Base-by-base conservation (phyloP, 2,329 filamentous ascomycete genomes). In the Fusarium nisikadoi region DNA sequence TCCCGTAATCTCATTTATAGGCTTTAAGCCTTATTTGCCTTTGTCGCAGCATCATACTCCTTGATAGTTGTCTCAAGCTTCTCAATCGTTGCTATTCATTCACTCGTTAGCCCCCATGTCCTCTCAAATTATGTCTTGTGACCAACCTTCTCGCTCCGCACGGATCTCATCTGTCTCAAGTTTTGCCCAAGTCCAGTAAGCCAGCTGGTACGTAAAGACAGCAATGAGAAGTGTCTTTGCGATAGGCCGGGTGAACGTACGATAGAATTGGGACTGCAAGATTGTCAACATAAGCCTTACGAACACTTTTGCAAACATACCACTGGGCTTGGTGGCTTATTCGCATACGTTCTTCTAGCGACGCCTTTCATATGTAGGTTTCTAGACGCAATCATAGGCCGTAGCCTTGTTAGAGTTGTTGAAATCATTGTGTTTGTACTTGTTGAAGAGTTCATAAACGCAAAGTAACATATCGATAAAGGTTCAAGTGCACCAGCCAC, bases 151-250 rank as follows among this genome's bases (percentile, higher is more conserved):
- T 74, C 88, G 88, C 47, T 90, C 84, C 25, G 83, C 83, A 77
- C 87, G 90, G 62, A 88, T 84, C 82, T 96, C 93, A 59, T 93
- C 86, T 38, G 88, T 87, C 80, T 95, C 93, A 55, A 95, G 85
- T 81, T 91, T 93, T 41, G 89, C 79, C 93, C 93, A 96, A 19
- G 83, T 83, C 84, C 89, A 94, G 82, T 95, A 95, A 19, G 87
- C 81, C n/a, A 93, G 76, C 81, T 96, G 93, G 80, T 95, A 96
- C 4, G 91, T 92, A 78, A 94, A 90, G 61, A 94, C 87, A 59
- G 93, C 92, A 78, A 92, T 87, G 41, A 95, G 86, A 72, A 94
- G 88, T 59, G 90, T 90, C 83, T 94, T 95, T 58, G 89, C 87
- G 49, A 95, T 85, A 6, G 93, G 93, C 4, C 92, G 87, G 42